These are phyloP conservation scores for Vanderwaltozyma tropicalis DNA, from an alignment of 805 yeast genomes.

Conservation along the genomic window DNA sequence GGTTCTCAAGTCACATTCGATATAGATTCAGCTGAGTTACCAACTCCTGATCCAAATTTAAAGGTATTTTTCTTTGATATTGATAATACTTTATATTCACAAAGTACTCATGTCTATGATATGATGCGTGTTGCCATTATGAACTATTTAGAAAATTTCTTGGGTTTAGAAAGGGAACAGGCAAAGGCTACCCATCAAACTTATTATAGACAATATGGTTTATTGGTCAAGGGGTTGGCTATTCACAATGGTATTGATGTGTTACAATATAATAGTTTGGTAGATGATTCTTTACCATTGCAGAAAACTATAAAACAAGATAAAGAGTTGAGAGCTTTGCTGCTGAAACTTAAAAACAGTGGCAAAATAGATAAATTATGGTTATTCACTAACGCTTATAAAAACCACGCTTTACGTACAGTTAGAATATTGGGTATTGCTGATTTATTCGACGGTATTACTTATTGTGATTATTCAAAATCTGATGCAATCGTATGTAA, in stretches of 20 bases:
- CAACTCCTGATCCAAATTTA: slow-evolving; percentile 15
- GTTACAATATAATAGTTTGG: slow-evolving; percentile 69
- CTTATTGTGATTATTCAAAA: slow-evolving; percentile 71
- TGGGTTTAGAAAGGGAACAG: slow-evolving; percentile 51
- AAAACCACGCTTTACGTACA: slow-evolving; percentile 76
- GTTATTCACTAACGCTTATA: slow-evolving; percentile 90
- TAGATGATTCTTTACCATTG: slow-evolving; percentile 83
- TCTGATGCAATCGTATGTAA: slow-evolving; percentile 57
- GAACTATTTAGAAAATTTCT: slow-evolving; percentile 55
- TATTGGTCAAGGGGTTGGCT: slow-evolving; percentile 80
- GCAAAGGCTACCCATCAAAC: slow-evolving; percentile 58
- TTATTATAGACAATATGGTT: slow-evolving; percentile 76
- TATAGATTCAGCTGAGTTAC: slow-evolving; percentile 11
- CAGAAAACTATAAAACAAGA: slow-evolving; percentile 59
- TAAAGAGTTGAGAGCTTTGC: slow-evolving; percentile 38
- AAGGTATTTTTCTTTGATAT: slow-evolving; percentile 71
- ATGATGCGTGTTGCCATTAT: slow-evolving; percentile 79
- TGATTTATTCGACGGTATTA: slow-evolving; percentile 83
- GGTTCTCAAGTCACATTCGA: slow-evolving; percentile 23
- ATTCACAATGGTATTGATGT: slow-evolving; percentile 61
- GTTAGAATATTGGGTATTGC: slow-evolving; percentile 71
- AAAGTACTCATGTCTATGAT: slow-evolving; percentile 64
- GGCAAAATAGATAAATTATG: slow-evolving; percentile 61
- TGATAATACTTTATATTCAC: slow-evolving; percentile 77
- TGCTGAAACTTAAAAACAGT: slow-evolving; percentile 31